Evolutionary conservation across 345 rosid species (phyloP).

Genomic region (Punica granatum): DNA sequence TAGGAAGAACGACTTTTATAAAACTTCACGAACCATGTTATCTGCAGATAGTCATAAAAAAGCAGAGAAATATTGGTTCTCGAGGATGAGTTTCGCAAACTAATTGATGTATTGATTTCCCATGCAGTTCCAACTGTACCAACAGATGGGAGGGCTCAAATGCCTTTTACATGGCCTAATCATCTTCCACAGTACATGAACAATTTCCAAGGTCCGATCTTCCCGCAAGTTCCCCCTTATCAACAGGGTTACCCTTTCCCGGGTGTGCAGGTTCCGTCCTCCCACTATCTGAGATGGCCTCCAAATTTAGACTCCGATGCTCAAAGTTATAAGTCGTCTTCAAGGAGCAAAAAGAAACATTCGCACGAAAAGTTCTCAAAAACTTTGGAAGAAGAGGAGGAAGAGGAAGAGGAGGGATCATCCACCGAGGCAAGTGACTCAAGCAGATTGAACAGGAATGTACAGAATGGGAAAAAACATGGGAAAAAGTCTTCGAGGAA

Average conservation of each 20-base stretch:
- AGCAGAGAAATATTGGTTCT: not conserved
- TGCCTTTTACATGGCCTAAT: conserved; percentile 67
- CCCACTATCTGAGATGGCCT: conserved; percentile 81
- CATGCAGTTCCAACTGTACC: conserved; percentile 17
- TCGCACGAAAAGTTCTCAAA: conserved; percentile 5
- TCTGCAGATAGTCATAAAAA: not conserved
- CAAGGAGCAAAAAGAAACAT: conserved; percentile 53
- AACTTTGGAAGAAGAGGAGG: conserved; percentile 23
- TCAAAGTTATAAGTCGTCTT: conserved; percentile 36
- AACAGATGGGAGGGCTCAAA: conserved; percentile 42
- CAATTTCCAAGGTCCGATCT: conserved; percentile 62
- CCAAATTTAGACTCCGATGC: conserved; percentile 56
- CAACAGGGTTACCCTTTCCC: conserved; percentile 55
- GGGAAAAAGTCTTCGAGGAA: conserved; percentile 74
- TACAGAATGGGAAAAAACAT: conserved; percentile 36
- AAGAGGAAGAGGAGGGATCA: conserved; percentile 46
- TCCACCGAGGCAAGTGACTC: not conserved
- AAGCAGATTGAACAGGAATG: conserved; percentile 16
- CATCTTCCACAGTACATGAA: conserved; percentile 73
- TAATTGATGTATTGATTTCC: conserved; percentile 14
- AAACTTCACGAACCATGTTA: not conserved
- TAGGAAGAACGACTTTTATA: not conserved
- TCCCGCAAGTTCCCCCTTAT: conserved; percentile 54
- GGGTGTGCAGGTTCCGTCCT: conserved; percentile 65
- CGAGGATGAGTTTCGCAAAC: not conserved